phyloP scores from a whole-genome alignment of 1,139 yeast species.

The Sugiyamaella pinicola region DNA sequence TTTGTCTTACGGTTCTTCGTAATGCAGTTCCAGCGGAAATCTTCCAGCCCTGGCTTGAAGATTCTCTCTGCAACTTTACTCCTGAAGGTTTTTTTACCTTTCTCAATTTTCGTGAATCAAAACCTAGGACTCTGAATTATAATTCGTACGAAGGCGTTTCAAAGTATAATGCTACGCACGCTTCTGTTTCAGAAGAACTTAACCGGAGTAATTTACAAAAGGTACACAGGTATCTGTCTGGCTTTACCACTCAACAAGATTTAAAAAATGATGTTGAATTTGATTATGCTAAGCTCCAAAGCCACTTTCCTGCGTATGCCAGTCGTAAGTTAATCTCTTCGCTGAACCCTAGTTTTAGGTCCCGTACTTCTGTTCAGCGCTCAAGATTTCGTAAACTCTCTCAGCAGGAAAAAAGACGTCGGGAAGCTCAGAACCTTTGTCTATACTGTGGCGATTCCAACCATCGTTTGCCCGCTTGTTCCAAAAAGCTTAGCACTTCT shows the following conservation, averaged over 20 bases:
- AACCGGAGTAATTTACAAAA: neutral
- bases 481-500: neutral
- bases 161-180: neutral
- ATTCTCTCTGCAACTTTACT: neutral
- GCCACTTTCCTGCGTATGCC: neutral
- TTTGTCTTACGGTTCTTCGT: neutral
- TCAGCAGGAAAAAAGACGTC: neutral
- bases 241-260: neutral
- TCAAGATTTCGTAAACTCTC: neutral
- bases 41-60: neutral
- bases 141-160: neutral
- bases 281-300: neutral
- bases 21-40: neutral
- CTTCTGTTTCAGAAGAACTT: neutral
- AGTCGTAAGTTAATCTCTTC: neutral
- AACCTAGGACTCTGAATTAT: neutral
- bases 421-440: neutral
- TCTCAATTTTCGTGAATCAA: neutral
- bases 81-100: neutral
- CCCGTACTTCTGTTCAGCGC: neutral
- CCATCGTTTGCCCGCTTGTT: neutral
- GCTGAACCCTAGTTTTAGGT: too few relatives aligned
- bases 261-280: neutral
- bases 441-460: neutral
- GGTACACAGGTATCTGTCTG: neutral